A percentile compares a stretch with the other conserved stretches of the same genome.
These are phyloP conservation scores for Malania oleifera DNA, from an alignment of 164 flowering plant genomes.

Conservation along the genomic window DNA sequence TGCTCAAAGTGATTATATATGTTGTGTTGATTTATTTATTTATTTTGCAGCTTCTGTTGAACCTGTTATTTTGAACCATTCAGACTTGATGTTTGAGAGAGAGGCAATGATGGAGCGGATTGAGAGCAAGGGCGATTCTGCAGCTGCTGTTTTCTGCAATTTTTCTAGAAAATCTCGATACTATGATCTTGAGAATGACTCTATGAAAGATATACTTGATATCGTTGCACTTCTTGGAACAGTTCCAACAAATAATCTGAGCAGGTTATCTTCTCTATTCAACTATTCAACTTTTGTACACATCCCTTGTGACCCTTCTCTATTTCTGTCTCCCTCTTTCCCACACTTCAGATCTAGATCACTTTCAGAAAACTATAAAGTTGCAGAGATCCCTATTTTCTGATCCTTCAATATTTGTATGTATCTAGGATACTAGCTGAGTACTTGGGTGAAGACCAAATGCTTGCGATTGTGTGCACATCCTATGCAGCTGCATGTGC, in stretches of 20 bases:
- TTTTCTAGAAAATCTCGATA: conserved; percentile 8
- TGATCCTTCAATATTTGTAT: neutral
- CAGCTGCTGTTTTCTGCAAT: conserved; percentile 43
- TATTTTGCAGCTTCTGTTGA: conserved; percentile 26
- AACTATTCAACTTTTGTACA: neutral
- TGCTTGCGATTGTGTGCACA: conserved; percentile 62
- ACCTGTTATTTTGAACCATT: conserved; percentile 4
- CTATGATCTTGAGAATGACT: conserved; percentile 10
- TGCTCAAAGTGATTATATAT: no score
- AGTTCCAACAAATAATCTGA: conserved; percentile 25
- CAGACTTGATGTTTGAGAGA: conserved; percentile 19
- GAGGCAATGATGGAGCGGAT: conserved; percentile 33
- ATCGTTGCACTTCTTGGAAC: conserved; percentile 72
- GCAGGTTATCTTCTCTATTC: conserved; percentile 31
- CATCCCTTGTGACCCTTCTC: neutral
- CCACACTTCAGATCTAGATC: no score
- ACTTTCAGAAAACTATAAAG: no score
- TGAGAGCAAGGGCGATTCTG: conserved; percentile 28
- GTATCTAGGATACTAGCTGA: conserved; percentile 52
- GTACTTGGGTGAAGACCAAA: conserved; percentile 61
- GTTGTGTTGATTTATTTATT: conserved; percentile 4
- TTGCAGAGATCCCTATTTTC: neutral
- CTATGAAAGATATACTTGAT: conserved; percentile 42
- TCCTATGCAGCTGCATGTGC: conserved; percentile 31
- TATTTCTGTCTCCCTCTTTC: neutral